Percentiles rank a stretch among this genome's conserved stretches.
Evolutionary conservation across 352 stramenopile genomes (phyloP).

Genomic region (Globisporangium orthogonon): DNA sequence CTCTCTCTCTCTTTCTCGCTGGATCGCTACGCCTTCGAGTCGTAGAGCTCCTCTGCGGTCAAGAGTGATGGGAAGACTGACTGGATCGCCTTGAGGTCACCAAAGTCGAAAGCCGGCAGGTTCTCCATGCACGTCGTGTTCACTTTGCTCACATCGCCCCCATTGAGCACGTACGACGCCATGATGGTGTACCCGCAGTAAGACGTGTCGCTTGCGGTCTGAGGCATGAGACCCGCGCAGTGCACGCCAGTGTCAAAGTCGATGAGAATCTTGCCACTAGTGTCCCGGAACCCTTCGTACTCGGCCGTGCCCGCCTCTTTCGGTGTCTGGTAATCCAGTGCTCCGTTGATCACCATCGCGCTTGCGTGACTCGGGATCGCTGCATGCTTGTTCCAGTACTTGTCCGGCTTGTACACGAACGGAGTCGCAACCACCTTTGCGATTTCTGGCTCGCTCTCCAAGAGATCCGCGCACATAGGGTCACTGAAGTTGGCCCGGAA

Average conservation of each 20-base stretch:
- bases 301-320: slow-evolving; percentile 15
- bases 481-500: background rate
- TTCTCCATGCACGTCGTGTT: background rate
- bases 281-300: slow-evolving; percentile 13
- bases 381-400: slow-evolving; percentile 21
- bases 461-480: background rate
- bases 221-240: background rate
- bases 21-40: background rate
- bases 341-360: slow-evolving; percentile 24
- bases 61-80: background rate
- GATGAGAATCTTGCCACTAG: slow-evolving; percentile 14
- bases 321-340: slow-evolving; percentile 20
- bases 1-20: background rate
- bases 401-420: slow-evolving; percentile 25
- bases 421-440: background rate
- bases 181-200: slow-evolving; percentile 2
- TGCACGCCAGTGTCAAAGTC: slow-evolving; percentile 1
- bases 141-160: background rate
- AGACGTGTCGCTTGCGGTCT: background rate
- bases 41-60: slow-evolving; percentile 1
- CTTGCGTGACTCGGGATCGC: slow-evolving; percentile 16
- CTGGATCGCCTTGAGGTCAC: background rate
- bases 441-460: background rate
- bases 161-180: background rate
- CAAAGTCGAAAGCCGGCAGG: slow-evolving; percentile 1